Evolutionary conservation across 495 filamentous ascomycete species (phyloP), one percentile per base, ranked within the genome.

Genomic region (Penicillium mononematosum): DNA sequence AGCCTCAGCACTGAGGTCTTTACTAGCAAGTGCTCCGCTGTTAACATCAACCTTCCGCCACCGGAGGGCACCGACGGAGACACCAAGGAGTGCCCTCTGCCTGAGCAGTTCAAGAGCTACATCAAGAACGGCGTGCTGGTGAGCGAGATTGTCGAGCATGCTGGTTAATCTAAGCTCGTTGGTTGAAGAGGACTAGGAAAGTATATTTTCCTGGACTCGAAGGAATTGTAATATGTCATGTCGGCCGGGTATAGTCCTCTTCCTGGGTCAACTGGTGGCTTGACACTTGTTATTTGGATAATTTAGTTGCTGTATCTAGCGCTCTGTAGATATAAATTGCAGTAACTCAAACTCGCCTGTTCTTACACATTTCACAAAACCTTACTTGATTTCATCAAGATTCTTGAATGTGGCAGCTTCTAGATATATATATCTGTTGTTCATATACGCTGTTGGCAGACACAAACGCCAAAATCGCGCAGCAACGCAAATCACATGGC

Each of bases 141-240:
- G 17, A 92, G 78, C 65, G 91, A 96, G 78, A 96, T 97, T 66
- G 92, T 96, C 16, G 90, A 92, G 60, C 91, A 96, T 74, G 83
- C 85, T 50, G 90, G 92, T 48, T 91, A 79, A 59, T 41, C 32
- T 10, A 14, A 9, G 16, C 2, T 43, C 25, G 12, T 19, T 34
- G 17, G 7, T 41, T 5, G 4, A 22, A 29, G 22, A 47, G 19
- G 20, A 20, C 25, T 43, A n/a, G 22, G 27, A 25, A 32, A 34
- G 38, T 42, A 45, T 45, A 25, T 29, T 32, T 17, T 17, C 43
- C 17, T 45, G 9, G 31, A 22, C 45, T 54, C 19, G 3, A 12
- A 44, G 43, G 20, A 39, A 22, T 34, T 31, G 20, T 60, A 34
- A 55, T 60, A 12, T 31, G 17, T 38, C n/a, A 16, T 27, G 12